Conservation (phyloP, 306 rosid species). For the Lathyrus oleraceus region DNA sequence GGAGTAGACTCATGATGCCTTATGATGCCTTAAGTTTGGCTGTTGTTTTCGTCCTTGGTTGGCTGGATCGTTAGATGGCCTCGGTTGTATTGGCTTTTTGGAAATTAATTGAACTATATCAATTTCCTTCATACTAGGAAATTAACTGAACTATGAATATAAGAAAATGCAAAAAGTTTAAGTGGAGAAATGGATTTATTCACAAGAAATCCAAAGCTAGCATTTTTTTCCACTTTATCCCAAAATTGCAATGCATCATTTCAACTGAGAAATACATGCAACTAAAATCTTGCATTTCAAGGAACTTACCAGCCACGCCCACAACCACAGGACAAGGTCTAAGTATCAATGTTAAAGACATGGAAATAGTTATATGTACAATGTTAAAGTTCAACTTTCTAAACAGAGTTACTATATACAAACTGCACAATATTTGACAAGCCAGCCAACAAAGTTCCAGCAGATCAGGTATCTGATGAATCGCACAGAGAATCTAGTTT, state of each 20-base stretch:
- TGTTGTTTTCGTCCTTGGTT: too few relatives aligned
- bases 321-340: constrained; percentile 14
- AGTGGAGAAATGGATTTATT: background rate
- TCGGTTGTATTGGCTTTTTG: too few relatives aligned
- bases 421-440: constrained; percentile 46
- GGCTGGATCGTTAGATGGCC: too few relatives aligned
- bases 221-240: constrained; percentile 2
- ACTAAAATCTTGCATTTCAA: constrained; percentile 28
- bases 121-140: background rate
- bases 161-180: background rate
- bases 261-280: constrained; percentile 5
- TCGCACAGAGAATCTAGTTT: constrained; percentile 36
- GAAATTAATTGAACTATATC: too few relatives aligned
- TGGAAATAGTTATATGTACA: constrained; percentile 30
- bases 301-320: background rate
- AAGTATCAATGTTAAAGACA: background rate
- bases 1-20: too few relatives aligned
- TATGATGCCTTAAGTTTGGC: too few relatives aligned
- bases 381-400: constrained; percentile 26
- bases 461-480: constrained; percentile 23
- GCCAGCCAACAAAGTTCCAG: background rate
- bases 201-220: background rate
- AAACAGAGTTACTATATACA: constrained; percentile 28
- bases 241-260: constrained; percentile 4
- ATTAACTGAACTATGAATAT: background rate